Evolutionary conservation across 305 asterid genomes (phyloP), one percentile per base, ranked within the genome.

Genomic region (Solanum aculeatissimum): DNA sequence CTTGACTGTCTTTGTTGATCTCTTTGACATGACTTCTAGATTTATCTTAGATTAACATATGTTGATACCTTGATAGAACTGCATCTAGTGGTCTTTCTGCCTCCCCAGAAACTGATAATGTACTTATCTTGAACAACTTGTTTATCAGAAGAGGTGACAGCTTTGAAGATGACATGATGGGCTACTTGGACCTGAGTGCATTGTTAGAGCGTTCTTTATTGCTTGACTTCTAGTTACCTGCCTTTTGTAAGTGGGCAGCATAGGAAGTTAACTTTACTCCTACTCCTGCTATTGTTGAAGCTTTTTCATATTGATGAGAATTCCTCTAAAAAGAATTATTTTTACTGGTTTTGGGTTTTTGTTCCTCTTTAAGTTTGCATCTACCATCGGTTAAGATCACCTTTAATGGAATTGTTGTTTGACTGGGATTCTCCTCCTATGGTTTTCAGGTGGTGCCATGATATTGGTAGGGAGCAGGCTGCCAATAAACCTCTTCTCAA

Each of bases 391-490:
- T 21, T 81, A 58, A 58, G 71, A 5, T 21, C 57, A 38, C 38
- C 53, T 40, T 38, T 8, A 13, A 81, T 53, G 32, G 18, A 27
- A 23, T 65, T 16, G 32, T 23, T 74, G 35, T 88, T 60, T 65
- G 42, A 69, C 80, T 72, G 83, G 57, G 23, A 25, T 71, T 27
- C 80, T 49, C 42, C 71, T 84, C 25, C 53, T 71, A 23, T 42
- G 81, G 62, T 86, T 54, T 85, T 81, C 84, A 94, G 98, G 89
- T 94, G 97, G 98, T 92, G 97, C 84, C 95, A 91, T 83, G 98
- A 94, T 80, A 90, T 93, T 84, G 98, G 98, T 35, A 90, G 96
- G 25, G 97, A 93, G 89, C 95, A 94, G 15, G 96, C 97, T 87
- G 92, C 97, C 47, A 94, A 92, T 86, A 93, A 81, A 85, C 97